These are phyloP conservation scores for Apophysomyces elegans DNA, from an alignment of 371 early-diverging fungal species.

Conservation along the genomic window DNA sequence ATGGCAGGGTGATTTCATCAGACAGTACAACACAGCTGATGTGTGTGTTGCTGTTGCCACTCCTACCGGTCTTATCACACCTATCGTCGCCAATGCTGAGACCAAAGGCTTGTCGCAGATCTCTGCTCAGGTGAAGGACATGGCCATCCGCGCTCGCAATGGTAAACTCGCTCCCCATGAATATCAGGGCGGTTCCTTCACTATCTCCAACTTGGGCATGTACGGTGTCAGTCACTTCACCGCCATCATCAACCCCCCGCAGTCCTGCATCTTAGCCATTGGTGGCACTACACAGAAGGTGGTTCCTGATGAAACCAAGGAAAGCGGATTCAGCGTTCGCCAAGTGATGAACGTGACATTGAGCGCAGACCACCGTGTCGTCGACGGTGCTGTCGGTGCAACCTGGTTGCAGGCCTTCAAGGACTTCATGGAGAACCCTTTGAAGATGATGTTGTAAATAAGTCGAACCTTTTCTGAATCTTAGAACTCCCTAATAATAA, in stretches of 20 bases:
- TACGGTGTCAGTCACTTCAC: constrained; percentile 93
- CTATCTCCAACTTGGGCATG: constrained; percentile 99
- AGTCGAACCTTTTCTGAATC: constrained; percentile 6
- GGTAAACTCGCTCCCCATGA: constrained; percentile 94
- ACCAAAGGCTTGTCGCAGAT: constrained; percentile 86
- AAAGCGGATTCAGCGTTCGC: constrained; percentile 64
- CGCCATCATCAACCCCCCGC: constrained; percentile 98
- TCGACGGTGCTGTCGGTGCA: constrained; percentile 96
- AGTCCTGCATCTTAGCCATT: constrained; percentile 94
- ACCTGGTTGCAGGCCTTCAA: constrained; percentile 92
- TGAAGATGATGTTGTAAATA: constrained; percentile 90
- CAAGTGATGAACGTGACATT: constrained; percentile 89
- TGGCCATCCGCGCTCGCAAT: constrained; percentile 87
- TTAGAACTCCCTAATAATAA: constrained; percentile 10
- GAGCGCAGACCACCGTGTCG: constrained; percentile 95
- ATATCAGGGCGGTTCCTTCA: constrained; percentile 96
- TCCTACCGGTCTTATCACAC: constrained; percentile 94
- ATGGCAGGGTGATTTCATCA: constrained; percentile 93
- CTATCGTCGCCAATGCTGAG: constrained; percentile 89
- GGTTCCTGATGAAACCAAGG: constrained; percentile 72
- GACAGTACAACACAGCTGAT: constrained; percentile 93
- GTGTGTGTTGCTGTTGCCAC: constrained; percentile 97
- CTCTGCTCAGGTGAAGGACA: constrained; percentile 82
- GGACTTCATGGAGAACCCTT: constrained; percentile 95
- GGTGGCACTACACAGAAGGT: constrained; percentile 86